Evolutionary conservation across 352 stramenopile species (phyloP), one percentile per base, ranked within the genome.

Genomic region (Phytophthora kernoviae): DNA sequence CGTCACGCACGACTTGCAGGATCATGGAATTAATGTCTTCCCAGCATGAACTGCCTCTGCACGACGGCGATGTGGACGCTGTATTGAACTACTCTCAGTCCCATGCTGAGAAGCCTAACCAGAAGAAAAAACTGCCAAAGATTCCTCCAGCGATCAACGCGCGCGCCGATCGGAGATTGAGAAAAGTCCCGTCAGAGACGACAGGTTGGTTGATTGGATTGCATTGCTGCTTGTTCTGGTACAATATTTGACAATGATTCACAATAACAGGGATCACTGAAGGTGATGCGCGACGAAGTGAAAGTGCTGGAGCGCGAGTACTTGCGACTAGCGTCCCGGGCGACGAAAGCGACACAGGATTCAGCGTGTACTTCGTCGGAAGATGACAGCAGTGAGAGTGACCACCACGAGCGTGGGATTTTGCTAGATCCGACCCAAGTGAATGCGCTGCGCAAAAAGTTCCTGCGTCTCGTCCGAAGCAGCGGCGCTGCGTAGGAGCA

Each of bases 131-230:
- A 33, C 17, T 4, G 30, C 27, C 34, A 55, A 20, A n/a, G 12
- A 10, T 43, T 49, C 27, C 56, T 46, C 27, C 27, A 34, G 24
- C 20, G 45, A 55, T 1, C 68, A 77, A 55, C 80, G 80, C 15
- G 70, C 75, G 5, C 54, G 73, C 2, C 65, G 80, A 17, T 83
- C 75, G 18, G 80, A 87, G 71, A 87, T 90, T 47, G 80, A 90
- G 59, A 73, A 75, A 72, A 77, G 37, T 90, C 80, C 17, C 73
- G 80, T 6, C 67, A 87, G 54, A 70, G 80, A 18, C 77, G 73
- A 21, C 59, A 81, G 60, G 60, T 68, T 24, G 36, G 49, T 55
- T 52, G 32, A 2, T 15, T 14, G 6, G 17, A 17, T 11, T 42
- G 41, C 20, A 5, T 22, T 20, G 4, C 30, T 27, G 30, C 15